Percentiles rank a stretch among this genome's conserved stretches.
Evolutionary conservation across 2,329 filamentous ascomycete genomes (phyloP).

Genomic region (Alternaria brassicae): DNA sequence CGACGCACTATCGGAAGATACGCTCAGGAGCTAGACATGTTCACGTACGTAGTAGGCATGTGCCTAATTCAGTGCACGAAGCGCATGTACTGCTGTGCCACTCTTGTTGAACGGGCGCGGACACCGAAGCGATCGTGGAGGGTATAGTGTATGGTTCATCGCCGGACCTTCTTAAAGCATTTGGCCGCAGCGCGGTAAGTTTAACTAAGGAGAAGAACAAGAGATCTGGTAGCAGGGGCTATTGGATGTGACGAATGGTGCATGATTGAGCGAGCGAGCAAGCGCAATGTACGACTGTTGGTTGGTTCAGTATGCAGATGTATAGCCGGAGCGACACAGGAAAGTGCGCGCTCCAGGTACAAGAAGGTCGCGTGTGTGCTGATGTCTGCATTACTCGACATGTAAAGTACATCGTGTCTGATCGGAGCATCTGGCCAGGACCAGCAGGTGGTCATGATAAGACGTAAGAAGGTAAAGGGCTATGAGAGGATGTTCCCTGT

Average conservation of each 20-base stretch:
- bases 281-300: not conserved
- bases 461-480: not conserved
- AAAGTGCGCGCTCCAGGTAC: not conserved
- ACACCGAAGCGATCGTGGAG: constrained; percentile 1
- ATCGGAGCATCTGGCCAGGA: not conserved
- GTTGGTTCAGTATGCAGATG: not conserved
- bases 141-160: constrained; percentile 5
- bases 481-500: constrained; percentile 1
- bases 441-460: not conserved
- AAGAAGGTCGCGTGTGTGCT: not conserved
- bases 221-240: not conserved
- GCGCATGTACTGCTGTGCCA: not conserved
- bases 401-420: not conserved
- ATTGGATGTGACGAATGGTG: not conserved
- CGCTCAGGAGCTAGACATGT: not conserved
- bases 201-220: not conserved
- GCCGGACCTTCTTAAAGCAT: not conserved
- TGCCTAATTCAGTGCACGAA: not conserved
- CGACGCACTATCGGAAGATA: not conserved
- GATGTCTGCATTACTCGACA: not conserved
- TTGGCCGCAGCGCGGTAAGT: not conserved
- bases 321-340: not conserved
- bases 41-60: not conserved
- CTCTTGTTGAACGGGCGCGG: not conserved
- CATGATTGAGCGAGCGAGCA: not conserved